phyloP scores from a whole-genome alignment of 2,329 filamentous ascomycete genomes.

The Colletotrichum caudatum region DNA sequence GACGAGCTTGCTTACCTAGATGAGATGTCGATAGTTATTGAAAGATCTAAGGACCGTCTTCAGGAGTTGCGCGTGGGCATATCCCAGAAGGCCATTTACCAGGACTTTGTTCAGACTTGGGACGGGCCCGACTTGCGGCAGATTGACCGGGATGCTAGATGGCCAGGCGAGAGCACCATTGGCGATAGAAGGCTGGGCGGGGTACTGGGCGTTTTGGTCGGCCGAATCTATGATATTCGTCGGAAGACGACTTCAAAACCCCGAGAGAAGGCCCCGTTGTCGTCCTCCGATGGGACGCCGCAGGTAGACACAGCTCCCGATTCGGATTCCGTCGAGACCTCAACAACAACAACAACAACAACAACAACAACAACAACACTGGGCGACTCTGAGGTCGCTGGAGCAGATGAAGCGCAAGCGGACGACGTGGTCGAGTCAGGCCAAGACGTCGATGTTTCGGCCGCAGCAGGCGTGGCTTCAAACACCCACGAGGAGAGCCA shows the following conservation, averaged over 20 bases:
- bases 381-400: background rate
- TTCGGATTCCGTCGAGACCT: constrained; percentile 9
- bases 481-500: background rate
- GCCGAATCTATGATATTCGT: constrained; percentile 73
- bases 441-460: background rate
- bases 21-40: constrained; percentile 83
- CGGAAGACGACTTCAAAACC: constrained; percentile 39
- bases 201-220: constrained; percentile 75
- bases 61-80: constrained; percentile 81
- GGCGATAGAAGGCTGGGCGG: constrained; percentile 75
- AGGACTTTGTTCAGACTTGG: constrained; percentile 72
- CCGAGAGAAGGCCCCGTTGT: constrained; percentile 22
- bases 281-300: constrained; percentile 6
- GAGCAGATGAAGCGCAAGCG: background rate
- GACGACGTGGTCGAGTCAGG: constrained; percentile 14
- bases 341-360: too few relatives aligned
- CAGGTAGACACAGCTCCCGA: background rate
- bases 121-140: constrained; percentile 72
- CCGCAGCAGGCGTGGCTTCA: background rate
- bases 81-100: constrained; percentile 59
- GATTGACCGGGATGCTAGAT: constrained; percentile 69
- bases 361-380: too few relatives aligned
- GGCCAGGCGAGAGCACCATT: constrained; percentile 68
- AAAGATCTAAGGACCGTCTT: constrained; percentile 74
- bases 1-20: constrained; percentile 87